phyloP scores from a whole-genome alignment of 306 rosid species.

The Malus asiatica region DNA sequence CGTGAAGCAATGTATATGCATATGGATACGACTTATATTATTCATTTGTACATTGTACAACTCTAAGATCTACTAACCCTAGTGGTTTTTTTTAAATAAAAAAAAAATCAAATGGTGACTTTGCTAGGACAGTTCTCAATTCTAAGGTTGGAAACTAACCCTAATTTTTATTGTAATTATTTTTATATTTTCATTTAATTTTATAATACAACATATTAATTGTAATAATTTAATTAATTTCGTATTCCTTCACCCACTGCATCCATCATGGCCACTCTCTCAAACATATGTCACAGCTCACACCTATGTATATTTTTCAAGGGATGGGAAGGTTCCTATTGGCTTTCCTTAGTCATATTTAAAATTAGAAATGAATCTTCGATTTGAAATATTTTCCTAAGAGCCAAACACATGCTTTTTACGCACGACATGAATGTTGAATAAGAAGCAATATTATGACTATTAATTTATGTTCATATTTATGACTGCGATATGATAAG shows the following conservation, averaged over 20 bases:
- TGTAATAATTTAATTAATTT: neutral
- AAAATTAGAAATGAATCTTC: neutral
- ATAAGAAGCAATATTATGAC: neutral
- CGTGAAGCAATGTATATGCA: conserved; percentile 50
- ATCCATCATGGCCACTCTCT: conserved; percentile 15
- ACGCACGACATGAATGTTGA: neutral
- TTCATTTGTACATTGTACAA: neutral
- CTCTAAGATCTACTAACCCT: too few species aligned
- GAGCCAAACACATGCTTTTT: conserved; percentile 6
- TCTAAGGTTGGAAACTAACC: too few species aligned
- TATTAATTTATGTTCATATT: neutral
- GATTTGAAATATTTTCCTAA: neutral
- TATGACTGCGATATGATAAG: neutral
- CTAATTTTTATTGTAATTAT: too few species aligned
- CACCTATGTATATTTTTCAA: conserved; percentile 1
- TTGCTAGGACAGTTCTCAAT: too few species aligned
- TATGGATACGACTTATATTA: conserved; percentile 14
- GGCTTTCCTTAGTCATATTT: conserved; percentile 20
- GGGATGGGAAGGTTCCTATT: conserved; percentile 16
- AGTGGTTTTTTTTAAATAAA: too few species aligned
- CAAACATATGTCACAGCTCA: neutral
- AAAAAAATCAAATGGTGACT: too few species aligned
- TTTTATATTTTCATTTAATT: too few species aligned
- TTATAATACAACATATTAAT: neutral
- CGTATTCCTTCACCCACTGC: conserved; percentile 14